Evolutionary conservation across 257 asterid species (phyloP), one percentile per base, ranked within the genome.

Genomic region (Capsicum pubescens): DNA sequence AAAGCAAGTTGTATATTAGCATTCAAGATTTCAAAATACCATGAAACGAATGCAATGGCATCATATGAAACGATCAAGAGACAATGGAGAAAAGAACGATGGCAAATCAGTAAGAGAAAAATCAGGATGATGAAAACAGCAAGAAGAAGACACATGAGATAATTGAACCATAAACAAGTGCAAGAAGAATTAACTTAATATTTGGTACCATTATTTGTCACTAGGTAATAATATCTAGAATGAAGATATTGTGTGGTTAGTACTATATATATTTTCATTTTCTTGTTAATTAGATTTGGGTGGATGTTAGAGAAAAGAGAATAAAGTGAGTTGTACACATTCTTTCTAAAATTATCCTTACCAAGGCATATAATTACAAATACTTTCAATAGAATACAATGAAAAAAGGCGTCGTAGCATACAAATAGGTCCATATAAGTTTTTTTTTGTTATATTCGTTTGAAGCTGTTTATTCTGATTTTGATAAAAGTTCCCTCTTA

Each of bases 111-210:
- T 7, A 88, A 50, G 32, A 89, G 87, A 48, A 81, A 87, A 39
- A 83, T 44, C 8, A 76, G 82, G 84, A 87, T 60, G 50, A 68
- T 12, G 35, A 85, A 82, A 50, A 84, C 66, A 17, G 64, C 69
- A 17, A 90, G 61, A 58, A 88, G 87, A 48, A 87, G 64, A 42
- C 12, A n/a, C 80, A 78, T 36, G 87, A 86, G 78, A 87, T 35
- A 82, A 85, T 66, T 6, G 86, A 87, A 80, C 87, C 88, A 39
- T 88, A 88, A 67, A 91, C 74, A 79, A 91, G 87, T 12, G 90
- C 52, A 16, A 89, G 39, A 32, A 89, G 82, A 83, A 91, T 61
- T 16, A 91, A 83, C 70, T 88, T 88, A 14, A 82, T 59, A 80
- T 79, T 85, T 14, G 86, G 88, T 56, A 84, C 21, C 90, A 88